Base-by-base conservation (phyloP, 2,329 filamentous ascomycete species). In the Stagonosporopsis vannaccii region DNA sequence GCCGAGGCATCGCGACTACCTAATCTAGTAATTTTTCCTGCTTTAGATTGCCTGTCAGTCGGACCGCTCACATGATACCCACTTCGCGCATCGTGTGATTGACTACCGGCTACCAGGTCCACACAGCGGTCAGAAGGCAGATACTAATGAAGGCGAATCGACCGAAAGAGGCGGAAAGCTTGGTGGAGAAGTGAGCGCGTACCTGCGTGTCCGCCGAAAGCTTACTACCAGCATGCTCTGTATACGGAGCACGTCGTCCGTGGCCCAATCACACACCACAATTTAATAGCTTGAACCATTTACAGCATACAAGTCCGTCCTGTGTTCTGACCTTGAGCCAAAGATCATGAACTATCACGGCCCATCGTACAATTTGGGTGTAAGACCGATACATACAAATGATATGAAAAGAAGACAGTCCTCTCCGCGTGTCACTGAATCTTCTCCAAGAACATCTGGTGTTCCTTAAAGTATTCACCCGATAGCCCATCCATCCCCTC, bases 21-120 rank as follows among this genome's bases (percentile, higher is more conserved):
- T 2, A 35, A 47, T 37, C 15, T 9, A 33, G 53, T 20, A 51
- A 44, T 43, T 48, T 28, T 47, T 51, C 47, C 53, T 56, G 43
- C 13, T n/a, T 23, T 40, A 47, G 15, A 51, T 47, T 56, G 19
- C 36, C 41, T 23, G 19, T 26, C 23, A n/a, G 12, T 23, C 22
- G 25, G 35, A 35, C 22, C 35, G 28, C 19, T 42, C 46, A 51
- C 40, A 39, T 43, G 36, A 45, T 40, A 42, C n/a, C n/a, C 32
- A 30, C 41, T 33, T 35, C 17, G 42, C 6, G 28, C 33, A 20
- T n/a, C 32, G 36, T 47, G 30, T 43, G 15, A 30, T 25, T 43
- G 33, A 50, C 15, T 51, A 48, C 37, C 39, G 25, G 20, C 30
- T 33, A 48, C 48, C 26, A 51, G 37, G 48, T 51, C 43, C 46